A percentile compares a stretch with the other conserved stretches of the same genome.
Conservation (phyloP, 2,329 filamentous ascomycete genomes). For the Diplodia scrobiculata region DNA sequence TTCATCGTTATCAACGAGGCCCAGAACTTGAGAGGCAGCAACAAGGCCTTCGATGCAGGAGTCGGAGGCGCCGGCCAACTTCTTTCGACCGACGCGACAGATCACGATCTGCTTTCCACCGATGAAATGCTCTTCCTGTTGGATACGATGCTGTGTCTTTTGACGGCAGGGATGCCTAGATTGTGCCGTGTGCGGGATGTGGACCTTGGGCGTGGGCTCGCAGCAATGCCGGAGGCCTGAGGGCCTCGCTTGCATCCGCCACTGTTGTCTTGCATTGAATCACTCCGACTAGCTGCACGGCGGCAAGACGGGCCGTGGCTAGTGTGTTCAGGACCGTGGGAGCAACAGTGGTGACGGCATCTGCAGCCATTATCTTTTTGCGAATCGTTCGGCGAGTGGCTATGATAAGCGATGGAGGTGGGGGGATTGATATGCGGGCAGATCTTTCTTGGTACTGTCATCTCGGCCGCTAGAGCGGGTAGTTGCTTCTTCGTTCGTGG, state of each 20-base stretch:
- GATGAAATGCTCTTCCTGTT: neutral
- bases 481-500: constrained; percentile 19
- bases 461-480: neutral
- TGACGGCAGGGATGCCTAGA: neutral
- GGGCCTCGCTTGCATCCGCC: neutral
- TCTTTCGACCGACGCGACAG: neutral
- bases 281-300: neutral
- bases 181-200: constrained; percentile 2
- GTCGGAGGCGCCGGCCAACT: neutral
- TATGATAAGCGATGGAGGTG: constrained; percentile 6
- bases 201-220: neutral
- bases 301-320: constrained; percentile 17
- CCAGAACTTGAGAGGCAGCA: neutral
- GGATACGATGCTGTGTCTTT: neutral
- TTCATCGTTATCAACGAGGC: neutral
- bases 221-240: neutral
- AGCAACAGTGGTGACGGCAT: constrained; percentile 1
- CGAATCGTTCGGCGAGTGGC: constrained; percentile 1
- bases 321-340: constrained; percentile 12
- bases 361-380: constrained; percentile 18
- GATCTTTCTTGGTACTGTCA: constrained; percentile 23
- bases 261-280: neutral
- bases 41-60: neutral
- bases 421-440: neutral
- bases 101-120: neutral